Evolutionary conservation across 495 filamentous ascomycete species (phyloP), one percentile per base, ranked within the genome.

Genomic region (Daldinia bambusicola): DNA sequence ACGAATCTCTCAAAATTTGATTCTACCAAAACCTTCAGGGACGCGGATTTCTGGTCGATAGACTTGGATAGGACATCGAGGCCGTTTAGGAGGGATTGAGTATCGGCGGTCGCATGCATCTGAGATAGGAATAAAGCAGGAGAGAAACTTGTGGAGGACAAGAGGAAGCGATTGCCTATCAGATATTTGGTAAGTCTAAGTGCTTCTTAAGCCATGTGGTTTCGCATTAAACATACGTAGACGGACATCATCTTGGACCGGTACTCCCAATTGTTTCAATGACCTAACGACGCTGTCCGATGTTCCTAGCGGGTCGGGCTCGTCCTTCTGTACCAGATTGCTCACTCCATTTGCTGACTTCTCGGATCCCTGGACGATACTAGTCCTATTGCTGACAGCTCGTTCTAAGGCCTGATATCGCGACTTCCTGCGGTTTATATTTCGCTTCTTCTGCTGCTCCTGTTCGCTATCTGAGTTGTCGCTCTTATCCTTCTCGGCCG

Each of bases 1-100:
- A 99, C 95, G 79, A 99, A 99, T 36, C 94, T 90, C 80, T 99
- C 96, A 74, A 99, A 99, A 75, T 99, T 98, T 32, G 91, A 93
- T 79, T 99, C 95, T 26, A 99, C 95, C 3, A 99, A 85, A 1
- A 96, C 91, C 77, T 99, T 99, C 38, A 99, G 81, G 4, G 93
- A 96, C 0, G 94, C 95, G 0, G 94, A 97, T 75, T 99, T 99
- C 76, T 98, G 92, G 72, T 98, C 95, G 71, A 99, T 99, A 0
- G 94, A 97, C 56, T 84, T 85, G 5, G 93, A 93, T 4, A 99
- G 86, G 52, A 90, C 87, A 40, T 95, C 89, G 9, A 98, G 86
- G 2, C 95, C 95, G 26, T 87, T 82, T 16, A 95, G 84, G 2
- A 99, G 84, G 14, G 89, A 85, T 61, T 94, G 84, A 0, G 93